Conservation (phyloP, 768 basidiomycete species). For the Lanmaoa rubissima region DNA sequence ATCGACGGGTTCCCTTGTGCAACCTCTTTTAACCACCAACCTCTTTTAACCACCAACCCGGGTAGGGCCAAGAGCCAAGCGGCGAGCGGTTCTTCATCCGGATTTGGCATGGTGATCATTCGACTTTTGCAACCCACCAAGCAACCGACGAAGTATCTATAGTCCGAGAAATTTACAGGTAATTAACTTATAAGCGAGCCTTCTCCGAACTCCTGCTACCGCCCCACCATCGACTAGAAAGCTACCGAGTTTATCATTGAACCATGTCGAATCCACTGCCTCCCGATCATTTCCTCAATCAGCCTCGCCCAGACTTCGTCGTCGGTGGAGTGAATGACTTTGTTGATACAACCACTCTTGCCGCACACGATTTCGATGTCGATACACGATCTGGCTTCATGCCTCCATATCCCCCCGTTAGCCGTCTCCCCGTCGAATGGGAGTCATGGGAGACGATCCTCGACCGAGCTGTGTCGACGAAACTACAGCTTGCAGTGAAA, state of each 20-base stretch:
- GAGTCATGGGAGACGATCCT: slow-evolving; percentile 70
- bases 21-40: no score
- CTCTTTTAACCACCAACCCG: no score
- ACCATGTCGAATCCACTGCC: slow-evolving; percentile 16
- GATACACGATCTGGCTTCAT: slow-evolving; percentile 90
- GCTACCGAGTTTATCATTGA: background rate
- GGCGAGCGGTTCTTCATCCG: no score
- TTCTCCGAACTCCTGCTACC: background rate
- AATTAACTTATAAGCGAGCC: background rate
- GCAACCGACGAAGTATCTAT: no score
- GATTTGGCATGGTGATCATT: no score
- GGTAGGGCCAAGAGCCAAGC: no score
- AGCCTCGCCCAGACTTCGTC: slow-evolving; percentile 34
- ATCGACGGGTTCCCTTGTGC: no score
- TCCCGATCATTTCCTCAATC: slow-evolving; percentile 35
- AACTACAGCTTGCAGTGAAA: slow-evolving; percentile 57
- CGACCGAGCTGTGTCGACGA: slow-evolving; percentile 44
- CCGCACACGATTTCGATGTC: slow-evolving; percentile 89
- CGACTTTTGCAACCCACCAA: no score
- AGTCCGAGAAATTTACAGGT: no score
- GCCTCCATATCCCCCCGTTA: slow-evolving; percentile 71
- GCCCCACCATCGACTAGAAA: background rate
- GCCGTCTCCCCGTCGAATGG: slow-evolving; percentile 60
- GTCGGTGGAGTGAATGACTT: slow-evolving; percentile 22
- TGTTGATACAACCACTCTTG: slow-evolving; percentile 60